Evolutionary conservation across 345 rosid species (phyloP), one percentile per base, ranked within the genome.

Genomic region (Alliaria petiolata): DNA sequence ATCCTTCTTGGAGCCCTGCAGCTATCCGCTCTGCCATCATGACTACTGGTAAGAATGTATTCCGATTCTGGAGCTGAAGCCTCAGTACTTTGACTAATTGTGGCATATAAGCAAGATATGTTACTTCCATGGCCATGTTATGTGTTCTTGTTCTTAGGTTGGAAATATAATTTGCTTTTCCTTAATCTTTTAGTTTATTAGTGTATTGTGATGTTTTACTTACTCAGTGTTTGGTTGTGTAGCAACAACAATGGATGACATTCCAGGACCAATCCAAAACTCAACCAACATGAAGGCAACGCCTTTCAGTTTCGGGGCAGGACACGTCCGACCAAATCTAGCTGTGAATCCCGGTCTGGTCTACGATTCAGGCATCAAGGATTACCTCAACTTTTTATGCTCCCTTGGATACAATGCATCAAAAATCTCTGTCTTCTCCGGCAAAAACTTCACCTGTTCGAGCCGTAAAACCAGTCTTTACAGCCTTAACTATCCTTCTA

Each of bases 401-500:
- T 76, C 88, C 16, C 52, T 78, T 15, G 88, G 93, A 1, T 89
- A 88, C 85, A 84, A 83, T 25, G 54, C 84, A 57, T 68, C 83
- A 6, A 80, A 71, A 77, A 66, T 95, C 35, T 63, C 82, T 4
- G 1, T 26, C 1, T 81, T 89, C 70, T 66, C 83, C 2, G 76
- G 67, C 0, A 61, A 69, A 3, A 67, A 78, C 22, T 80, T 81
- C 44, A 61, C 63, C 4, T 91, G 96, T 75, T 76, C 95, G 1
- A 71, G 74, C 65, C 60, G 26, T 15, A 68, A 66, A 71, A 49
- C 42, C 1, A 78, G 62, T 39, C 82, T 83, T 55, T 49, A 68
- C 39, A 62, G 82, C 78, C 88, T 95, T 80, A 95, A 95, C 82
- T 86, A 95, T 78, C 99, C 97, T 66, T 85, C 99, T 6, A 86